Evolutionary conservation across 2,329 filamentous ascomycete species (phyloP).

Genomic region (Claviceps paspali): DNA sequence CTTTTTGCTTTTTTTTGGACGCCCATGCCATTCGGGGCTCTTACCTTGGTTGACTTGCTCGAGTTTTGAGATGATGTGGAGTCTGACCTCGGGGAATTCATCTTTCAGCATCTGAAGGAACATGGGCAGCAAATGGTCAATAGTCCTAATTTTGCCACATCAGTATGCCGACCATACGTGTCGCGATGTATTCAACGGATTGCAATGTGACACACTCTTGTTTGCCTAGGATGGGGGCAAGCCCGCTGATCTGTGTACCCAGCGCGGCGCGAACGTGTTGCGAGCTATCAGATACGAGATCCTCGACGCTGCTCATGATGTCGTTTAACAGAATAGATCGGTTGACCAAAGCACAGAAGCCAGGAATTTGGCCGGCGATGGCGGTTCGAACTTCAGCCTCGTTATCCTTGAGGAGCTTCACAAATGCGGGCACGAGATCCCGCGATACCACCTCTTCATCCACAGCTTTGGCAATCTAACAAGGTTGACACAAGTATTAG

Average conservation of each 20-base stretch:
- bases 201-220: conserved; percentile 61
- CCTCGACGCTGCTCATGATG: conserved; percentile 92
- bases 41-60: conserved; percentile 93
- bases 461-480: conserved; percentile 95
- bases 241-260: conserved; percentile 89
- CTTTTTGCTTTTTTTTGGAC: no score
- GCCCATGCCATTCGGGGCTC: conserved; percentile 24
- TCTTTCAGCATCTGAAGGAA: conserved; percentile 99
- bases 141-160: conserved; percentile 47
- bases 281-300: conserved; percentile 87
- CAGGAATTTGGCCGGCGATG: conserved; percentile 93
- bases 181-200: neutral
- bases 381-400: conserved; percentile 96
- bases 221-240: conserved; percentile 93
- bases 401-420: conserved; percentile 93
- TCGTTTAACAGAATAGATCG: conserved; percentile 79
- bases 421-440: conserved; percentile 90
- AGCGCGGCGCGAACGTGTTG: conserved; percentile 93
- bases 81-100: conserved; percentile 91
- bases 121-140: conserved; percentile 93
- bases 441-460: conserved; percentile 91
- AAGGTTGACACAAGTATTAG: neutral
- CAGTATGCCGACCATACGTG: no score
- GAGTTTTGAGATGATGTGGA: conserved; percentile 99
- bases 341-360: conserved; percentile 85